Conservation (phyloP, 2,329 filamentous ascomycete species). For the Akanthomyces dipterigenus region DNA sequence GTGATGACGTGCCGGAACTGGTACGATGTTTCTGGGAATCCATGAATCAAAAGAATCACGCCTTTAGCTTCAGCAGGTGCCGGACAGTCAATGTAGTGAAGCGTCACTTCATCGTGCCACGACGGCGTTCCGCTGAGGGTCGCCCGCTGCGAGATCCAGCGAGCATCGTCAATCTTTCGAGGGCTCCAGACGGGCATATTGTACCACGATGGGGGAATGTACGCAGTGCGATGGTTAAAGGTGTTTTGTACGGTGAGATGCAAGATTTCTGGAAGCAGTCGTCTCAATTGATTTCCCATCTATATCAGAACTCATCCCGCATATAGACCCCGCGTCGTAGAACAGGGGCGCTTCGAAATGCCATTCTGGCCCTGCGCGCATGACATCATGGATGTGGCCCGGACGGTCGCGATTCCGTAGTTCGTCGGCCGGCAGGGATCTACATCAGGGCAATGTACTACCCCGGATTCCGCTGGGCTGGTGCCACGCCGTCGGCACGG, state of each 20-base stretch:
- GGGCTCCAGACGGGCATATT: background rate
- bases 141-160: background rate
- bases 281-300: no score
- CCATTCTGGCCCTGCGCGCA: background rate
- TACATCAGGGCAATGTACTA: no score
- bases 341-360: background rate
- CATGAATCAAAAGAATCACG: conserved; percentile 38
- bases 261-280: no score
- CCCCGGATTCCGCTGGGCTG: no score
- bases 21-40: conserved; percentile 40
- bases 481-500: no score
- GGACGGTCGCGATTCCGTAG: background rate
- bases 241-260: no score
- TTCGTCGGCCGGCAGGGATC: background rate
- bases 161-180: background rate
- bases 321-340: no score
- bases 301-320: no score
- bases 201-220: background rate
- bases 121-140: background rate
- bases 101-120: background rate
- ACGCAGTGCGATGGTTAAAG: no score
- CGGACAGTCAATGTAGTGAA: conserved; percentile 1
- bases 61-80: conserved; percentile 16
- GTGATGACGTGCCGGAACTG: no score
- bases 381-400: no score